Percentiles rank a stretch among this genome's conserved stretches.
Conservation (phyloP, 2,329 filamentous ascomycete species). For the Penicillium sclerotiorum region DNA sequence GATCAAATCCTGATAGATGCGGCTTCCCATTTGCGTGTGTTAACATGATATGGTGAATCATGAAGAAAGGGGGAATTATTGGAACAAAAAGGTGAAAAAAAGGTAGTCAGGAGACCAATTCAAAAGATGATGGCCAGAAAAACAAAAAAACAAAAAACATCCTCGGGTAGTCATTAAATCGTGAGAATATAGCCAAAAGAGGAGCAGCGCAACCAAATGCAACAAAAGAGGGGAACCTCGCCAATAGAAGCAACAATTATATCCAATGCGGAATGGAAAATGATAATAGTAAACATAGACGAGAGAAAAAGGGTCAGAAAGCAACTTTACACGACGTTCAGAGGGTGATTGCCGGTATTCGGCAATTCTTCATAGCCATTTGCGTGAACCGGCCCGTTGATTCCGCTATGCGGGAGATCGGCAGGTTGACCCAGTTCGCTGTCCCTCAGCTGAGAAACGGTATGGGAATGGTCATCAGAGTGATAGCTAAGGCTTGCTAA, state of each 20-base stretch:
- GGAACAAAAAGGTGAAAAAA: not conserved
- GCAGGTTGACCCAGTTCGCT: conserved; percentile 7
- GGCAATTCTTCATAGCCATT: conserved; percentile 16
- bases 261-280: conserved; percentile 6
- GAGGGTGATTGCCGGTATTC: conserved; percentile 9
- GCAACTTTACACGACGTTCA: conserved; percentile 18
- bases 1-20: too few relatives aligned
- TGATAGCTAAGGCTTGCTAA: conserved; percentile 7
- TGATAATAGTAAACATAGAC: not conserved
- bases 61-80: not conserved
- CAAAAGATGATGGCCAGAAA: not conserved
- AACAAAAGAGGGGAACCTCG: conserved; percentile 1
- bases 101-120: not conserved
- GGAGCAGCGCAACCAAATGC: conserved; percentile 8
- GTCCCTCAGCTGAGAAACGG: conserved; percentile 14
- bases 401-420: conserved; percentile 22
- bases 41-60: not conserved
- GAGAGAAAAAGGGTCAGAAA: not conserved
- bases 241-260: conserved; percentile 17
- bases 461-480: conserved; percentile 15
- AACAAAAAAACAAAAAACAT: not conserved
- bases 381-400: conserved; percentile 12
- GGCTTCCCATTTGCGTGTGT: not conserved
- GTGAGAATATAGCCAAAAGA: conserved; percentile 8
- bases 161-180: conserved; percentile 15